Conservation (phyloP, 495 filamentous ascomycete species). For the Penicillium soppii region DNA sequence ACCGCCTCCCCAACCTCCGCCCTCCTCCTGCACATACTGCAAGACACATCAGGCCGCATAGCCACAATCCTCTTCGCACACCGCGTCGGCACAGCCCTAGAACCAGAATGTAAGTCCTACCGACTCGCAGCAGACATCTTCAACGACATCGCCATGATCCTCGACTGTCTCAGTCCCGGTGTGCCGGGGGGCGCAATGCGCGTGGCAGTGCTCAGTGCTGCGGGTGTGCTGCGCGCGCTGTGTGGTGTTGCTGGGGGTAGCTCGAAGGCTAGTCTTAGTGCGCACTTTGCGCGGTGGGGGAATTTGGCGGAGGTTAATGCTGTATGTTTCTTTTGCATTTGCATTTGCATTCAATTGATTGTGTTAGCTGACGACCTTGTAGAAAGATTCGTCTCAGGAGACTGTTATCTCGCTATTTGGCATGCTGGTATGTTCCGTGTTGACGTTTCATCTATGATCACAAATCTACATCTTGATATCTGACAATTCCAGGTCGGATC, state of each 20-base stretch:
- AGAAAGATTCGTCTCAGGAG: slow-evolving; percentile 95
- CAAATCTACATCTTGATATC: not conserved
- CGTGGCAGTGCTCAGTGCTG: slow-evolving; percentile 68
- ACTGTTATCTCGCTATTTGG: slow-evolving; percentile 88
- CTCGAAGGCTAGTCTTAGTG: slow-evolving; percentile 85
- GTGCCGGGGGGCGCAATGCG: slow-evolving; percentile 64
- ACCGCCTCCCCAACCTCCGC: slow-evolving; percentile 82
- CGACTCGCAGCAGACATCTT: slow-evolving; percentile 87
- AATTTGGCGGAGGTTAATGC: slow-evolving; percentile 94
- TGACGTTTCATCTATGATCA: not conserved
- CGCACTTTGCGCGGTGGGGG: slow-evolving; percentile 86
- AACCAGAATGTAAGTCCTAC: slow-evolving; percentile 94
- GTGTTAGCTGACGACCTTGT: not conserved
- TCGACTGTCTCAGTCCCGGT: slow-evolving; percentile 83
- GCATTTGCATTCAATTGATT: not conserved
- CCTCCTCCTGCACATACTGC: slow-evolving; percentile 79
- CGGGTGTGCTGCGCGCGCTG: slow-evolving; percentile 74
- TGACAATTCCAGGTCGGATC: slow-evolving; percentile 60
- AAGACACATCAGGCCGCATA: slow-evolving; percentile 80
- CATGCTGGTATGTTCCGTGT: slow-evolving; percentile 71
- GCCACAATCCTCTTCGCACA: slow-evolving; percentile 93
- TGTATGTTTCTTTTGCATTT: slow-evolving; percentile 42
- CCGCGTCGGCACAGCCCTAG: slow-evolving; percentile 78
- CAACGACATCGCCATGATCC: slow-evolving; percentile 86
- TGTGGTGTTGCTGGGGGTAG: slow-evolving; percentile 90